Percentiles rank a stretch among this genome's conserved stretches.
Evolutionary conservation across 75 land plant genomes (phyloP).

Genomic region (Picea glauca): DNA sequence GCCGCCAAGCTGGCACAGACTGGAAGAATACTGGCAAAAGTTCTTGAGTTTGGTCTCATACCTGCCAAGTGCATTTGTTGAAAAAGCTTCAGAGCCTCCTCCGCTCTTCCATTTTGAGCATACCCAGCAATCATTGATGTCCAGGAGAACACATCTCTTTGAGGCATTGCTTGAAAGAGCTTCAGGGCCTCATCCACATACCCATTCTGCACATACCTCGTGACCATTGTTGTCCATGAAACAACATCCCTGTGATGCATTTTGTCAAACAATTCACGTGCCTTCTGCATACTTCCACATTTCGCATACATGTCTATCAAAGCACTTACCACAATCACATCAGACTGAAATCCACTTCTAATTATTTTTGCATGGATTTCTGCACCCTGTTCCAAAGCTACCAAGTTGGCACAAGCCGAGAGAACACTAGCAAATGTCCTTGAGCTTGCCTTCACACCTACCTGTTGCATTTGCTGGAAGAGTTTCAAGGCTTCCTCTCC

Average conservation of each 20-base stretch:
- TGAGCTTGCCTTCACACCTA: slow-evolving; percentile 23
- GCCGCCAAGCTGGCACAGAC: too few relatives aligned
- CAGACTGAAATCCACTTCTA: background rate
- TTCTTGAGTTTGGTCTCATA: too few relatives aligned
- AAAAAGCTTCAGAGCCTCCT: background rate
- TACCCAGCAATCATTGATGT: background rate
- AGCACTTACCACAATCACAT: background rate
- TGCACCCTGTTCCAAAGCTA: slow-evolving; percentile 24
- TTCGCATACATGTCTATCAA: background rate
- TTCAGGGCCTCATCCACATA: background rate
- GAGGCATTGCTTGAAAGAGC: background rate
- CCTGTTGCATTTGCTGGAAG: slow-evolving; percentile 27
- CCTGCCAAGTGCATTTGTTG: background rate
- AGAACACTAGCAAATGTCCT: slow-evolving; percentile 33
- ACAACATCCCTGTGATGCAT: background rate
- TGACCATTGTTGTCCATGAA: background rate
- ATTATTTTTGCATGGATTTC: slow-evolving; percentile 16
- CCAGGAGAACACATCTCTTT: background rate
- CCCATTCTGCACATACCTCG: background rate
- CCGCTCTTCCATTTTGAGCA: background rate
- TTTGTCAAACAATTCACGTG: background rate
- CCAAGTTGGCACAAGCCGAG: slow-evolving; percentile 28
- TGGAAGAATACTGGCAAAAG: too few relatives aligned
- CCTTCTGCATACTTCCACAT: background rate
- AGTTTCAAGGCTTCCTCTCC: slow-evolving; percentile 22